A percentile compares a stretch with the other conserved stretches of the same genome.
Conservation (phyloP, 2,329 filamentous ascomycete genomes). For the Xylaria sp. region DNA sequence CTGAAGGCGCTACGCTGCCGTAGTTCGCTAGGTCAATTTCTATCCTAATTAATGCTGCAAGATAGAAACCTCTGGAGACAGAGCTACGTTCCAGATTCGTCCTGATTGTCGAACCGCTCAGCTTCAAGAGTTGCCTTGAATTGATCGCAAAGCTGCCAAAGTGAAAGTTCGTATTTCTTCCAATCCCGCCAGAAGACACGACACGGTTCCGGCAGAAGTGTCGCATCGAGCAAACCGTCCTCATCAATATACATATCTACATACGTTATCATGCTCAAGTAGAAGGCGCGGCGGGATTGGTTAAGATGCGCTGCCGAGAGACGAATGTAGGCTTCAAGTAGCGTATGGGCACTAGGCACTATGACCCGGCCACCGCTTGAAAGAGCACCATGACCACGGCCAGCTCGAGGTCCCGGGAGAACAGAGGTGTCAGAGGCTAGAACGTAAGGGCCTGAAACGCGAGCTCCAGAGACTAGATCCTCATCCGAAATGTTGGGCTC, state of each 20-base stretch:
- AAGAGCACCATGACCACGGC: constrained; percentile 13
- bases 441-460: background rate
- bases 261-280: constrained; percentile 2
- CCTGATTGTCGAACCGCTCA: background rate
- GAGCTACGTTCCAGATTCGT: too few relatives aligned
- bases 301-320: constrained; percentile 1
- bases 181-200: background rate
- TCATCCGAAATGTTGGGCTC: background rate
- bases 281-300: background rate
- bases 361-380: constrained; percentile 11
- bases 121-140: background rate
- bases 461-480: background rate
- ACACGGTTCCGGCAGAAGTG: background rate
- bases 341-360: constrained; percentile 9
- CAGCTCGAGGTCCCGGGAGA: constrained; percentile 7
- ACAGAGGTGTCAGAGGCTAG: constrained; percentile 5
- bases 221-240: background rate
- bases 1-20: too few relatives aligned
- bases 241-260: background rate
- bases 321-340: constrained; percentile 16
- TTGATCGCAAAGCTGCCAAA: background rate
- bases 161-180: background rate
- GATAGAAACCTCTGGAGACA: too few relatives aligned
- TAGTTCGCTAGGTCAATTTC: too few relatives aligned
- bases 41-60: too few relatives aligned